These are phyloP conservation scores for Medicago arabica DNA, from an alignment of 306 rosid species.

Conservation along the genomic window DNA sequence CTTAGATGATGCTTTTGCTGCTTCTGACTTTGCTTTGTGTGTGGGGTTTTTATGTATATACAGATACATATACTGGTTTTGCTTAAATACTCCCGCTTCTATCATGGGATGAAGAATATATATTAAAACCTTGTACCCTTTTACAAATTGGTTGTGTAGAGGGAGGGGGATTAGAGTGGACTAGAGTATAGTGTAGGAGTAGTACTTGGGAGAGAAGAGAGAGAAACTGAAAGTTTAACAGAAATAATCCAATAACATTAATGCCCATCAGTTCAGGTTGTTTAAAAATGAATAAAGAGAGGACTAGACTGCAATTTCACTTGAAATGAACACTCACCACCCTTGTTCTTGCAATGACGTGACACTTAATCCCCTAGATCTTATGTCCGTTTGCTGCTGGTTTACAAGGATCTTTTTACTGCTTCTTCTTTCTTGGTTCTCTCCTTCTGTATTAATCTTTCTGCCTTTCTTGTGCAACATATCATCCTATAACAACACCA, in stretches of 20 bases:
- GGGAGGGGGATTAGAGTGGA: background rate
- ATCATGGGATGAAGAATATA: background rate
- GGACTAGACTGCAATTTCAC: background rate
- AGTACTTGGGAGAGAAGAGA: conserved; percentile 12
- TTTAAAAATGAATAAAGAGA: background rate
- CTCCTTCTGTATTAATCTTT: background rate
- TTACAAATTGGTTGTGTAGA: background rate
- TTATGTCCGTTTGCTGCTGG: background rate
- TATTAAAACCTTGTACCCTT: background rate
- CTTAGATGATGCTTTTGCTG: conserved; percentile 4
- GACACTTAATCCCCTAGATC: background rate
- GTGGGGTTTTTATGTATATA: background rate
- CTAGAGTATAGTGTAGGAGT: background rate
- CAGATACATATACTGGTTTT: background rate
- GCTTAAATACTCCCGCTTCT: background rate
- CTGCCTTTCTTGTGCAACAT: conserved; percentile 65
- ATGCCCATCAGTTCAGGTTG: conserved; percentile 22
- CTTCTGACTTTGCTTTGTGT: conserved; percentile 28
- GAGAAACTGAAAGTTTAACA: background rate
- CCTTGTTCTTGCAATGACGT: background rate
- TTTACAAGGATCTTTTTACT: background rate
- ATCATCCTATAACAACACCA: conserved; percentile 66
- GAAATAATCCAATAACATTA: background rate
- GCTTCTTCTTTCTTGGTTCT: background rate
- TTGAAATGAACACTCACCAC: conserved; percentile 3